These are phyloP conservation scores for Aspergillus phoenicis DNA, from an alignment of 2,329 filamentous ascomycete genomes.

Conservation along the genomic window DNA sequence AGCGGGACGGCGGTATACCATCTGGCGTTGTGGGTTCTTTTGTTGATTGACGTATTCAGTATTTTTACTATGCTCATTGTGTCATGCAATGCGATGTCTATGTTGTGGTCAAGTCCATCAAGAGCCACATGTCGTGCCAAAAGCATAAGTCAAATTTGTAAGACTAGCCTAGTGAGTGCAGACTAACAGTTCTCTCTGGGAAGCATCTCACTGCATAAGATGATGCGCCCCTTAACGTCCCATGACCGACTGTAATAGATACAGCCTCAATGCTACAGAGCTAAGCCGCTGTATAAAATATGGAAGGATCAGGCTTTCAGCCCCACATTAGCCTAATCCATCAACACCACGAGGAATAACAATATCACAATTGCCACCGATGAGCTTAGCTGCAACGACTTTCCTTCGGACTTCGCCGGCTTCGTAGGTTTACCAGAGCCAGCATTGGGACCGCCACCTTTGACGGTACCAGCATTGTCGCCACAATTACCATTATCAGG, in stretches of 20 bases:
- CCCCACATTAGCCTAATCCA: background rate
- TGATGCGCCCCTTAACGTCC: background rate
- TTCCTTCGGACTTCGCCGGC: constrained; percentile 18
- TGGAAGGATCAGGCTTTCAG: background rate
- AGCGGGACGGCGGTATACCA: too few species aligned
- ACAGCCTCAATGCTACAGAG: background rate
- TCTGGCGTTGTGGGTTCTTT: too few species aligned
- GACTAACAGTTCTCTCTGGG: background rate
- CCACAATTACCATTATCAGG: constrained; percentile 34
- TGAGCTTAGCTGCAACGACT: background rate
- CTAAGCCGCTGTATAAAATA: background rate
- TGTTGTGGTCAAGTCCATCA: background rate
- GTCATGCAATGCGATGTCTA: too few species aligned
- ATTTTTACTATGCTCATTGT: too few species aligned
- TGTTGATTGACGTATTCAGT: too few species aligned
- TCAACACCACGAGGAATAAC: constrained; percentile 10
- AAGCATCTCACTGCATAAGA: background rate
- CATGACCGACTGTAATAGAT: background rate
- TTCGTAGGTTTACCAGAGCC: constrained; percentile 9
- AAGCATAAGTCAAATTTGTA: background rate
- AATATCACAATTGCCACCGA: constrained; percentile 12
- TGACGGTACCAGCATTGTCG: constrained; percentile 7
- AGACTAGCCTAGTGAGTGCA: constrained; percentile 2
- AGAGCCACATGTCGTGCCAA: background rate
- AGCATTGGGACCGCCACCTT: background rate